Conservation (phyloP, 495 filamentous ascomycete genomes). For the Neurospora sp. region DNA sequence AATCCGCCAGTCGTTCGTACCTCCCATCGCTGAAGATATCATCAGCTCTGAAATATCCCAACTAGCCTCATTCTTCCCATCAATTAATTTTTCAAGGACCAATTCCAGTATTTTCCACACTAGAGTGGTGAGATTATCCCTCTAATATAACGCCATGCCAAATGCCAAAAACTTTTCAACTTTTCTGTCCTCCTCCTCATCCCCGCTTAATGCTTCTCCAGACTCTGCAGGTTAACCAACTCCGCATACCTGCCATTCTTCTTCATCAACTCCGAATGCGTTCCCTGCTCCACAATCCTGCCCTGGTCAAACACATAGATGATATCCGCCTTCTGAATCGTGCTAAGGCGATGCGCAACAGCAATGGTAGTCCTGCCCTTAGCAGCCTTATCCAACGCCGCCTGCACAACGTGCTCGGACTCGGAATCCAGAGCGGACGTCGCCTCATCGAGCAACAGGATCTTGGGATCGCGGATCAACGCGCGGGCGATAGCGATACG, state of each 20-base stretch:
- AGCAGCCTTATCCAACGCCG: conserved; percentile 58
- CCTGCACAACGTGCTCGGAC: conserved; percentile 64
- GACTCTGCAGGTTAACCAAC: conserved; percentile 58
- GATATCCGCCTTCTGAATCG: conserved; percentile 50
- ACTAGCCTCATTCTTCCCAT: background rate
- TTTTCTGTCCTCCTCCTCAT: background rate
- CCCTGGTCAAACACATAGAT: conserved; percentile 50
- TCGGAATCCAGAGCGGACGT: conserved; percentile 70
- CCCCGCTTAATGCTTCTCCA: conserved; percentile 43
- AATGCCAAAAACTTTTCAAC: background rate
- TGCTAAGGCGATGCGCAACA: conserved; percentile 57
- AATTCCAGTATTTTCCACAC: too few species aligned
- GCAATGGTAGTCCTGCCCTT: conserved; percentile 61
- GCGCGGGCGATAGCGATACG: conserved; percentile 72
- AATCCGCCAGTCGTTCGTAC: background rate
- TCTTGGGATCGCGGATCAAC: conserved; percentile 58
- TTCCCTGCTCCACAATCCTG: conserved; percentile 47
- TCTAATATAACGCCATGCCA: background rate
- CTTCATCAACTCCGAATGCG: conserved; percentile 42
- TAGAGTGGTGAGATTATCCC: background rate
- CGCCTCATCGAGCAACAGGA: conserved; percentile 75
- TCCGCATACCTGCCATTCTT: conserved; percentile 44
- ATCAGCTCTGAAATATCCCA: background rate
- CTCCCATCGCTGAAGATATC: background rate
- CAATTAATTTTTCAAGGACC: background rate